Evolutionary conservation across 2,329 filamentous ascomycete genomes (phyloP).

Genomic region (Sordariomycetes sp.): DNA sequence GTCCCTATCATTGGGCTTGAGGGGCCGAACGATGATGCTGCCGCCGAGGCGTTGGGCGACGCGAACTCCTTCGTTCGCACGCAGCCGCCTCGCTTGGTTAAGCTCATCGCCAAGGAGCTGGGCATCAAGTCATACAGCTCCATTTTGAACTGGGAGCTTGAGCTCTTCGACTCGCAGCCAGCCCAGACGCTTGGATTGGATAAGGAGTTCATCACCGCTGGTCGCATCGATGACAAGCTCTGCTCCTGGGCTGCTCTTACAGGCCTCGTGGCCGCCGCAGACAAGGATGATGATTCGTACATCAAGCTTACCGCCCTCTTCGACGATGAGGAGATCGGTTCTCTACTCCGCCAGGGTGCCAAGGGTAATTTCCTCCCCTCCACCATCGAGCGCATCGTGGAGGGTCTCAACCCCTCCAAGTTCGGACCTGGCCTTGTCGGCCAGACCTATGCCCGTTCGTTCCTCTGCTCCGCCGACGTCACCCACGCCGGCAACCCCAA

Average conservation of each 20-base stretch:
- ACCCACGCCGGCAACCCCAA: slow-evolving; percentile 93
- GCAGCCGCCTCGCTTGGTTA: slow-evolving; percentile 78
- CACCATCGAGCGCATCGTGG: slow-evolving; percentile 72
- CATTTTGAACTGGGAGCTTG: slow-evolving; percentile 94
- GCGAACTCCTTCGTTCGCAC: slow-evolving; percentile 67
- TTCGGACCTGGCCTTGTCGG: slow-evolving; percentile 56
- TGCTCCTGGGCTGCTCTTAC: slow-evolving; percentile 89
- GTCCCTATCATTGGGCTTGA: slow-evolving; percentile 91
- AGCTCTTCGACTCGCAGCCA: slow-evolving; percentile 86
- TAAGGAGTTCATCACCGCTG: slow-evolving; percentile 89
- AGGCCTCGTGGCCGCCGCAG: slow-evolving; percentile 63
- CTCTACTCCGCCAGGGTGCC: slow-evolving; percentile 81
- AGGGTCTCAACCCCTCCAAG: slow-evolving; percentile 47
- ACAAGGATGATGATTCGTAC: slow-evolving; percentile 49
- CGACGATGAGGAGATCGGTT: slow-evolving; percentile 95
- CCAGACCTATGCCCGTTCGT: slow-evolving; percentile 83
- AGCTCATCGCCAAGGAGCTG: slow-evolving; percentile 72
- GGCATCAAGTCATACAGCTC: slow-evolving; percentile 58
- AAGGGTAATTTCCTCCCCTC: slow-evolving; percentile 78
- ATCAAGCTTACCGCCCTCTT: slow-evolving; percentile 92
- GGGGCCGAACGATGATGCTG: slow-evolving; percentile 42
- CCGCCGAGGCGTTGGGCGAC: slow-evolving; percentile 42
- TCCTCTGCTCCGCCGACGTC: slow-evolving; percentile 87
- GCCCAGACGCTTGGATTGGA: slow-evolving; percentile 77
- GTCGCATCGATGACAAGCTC: slow-evolving; percentile 94